Evolutionary conservation across 2,329 filamentous ascomycete species (phyloP), one percentile per base, ranked within the genome.

Genomic region (Phyllosticta capitalensis): DNA sequence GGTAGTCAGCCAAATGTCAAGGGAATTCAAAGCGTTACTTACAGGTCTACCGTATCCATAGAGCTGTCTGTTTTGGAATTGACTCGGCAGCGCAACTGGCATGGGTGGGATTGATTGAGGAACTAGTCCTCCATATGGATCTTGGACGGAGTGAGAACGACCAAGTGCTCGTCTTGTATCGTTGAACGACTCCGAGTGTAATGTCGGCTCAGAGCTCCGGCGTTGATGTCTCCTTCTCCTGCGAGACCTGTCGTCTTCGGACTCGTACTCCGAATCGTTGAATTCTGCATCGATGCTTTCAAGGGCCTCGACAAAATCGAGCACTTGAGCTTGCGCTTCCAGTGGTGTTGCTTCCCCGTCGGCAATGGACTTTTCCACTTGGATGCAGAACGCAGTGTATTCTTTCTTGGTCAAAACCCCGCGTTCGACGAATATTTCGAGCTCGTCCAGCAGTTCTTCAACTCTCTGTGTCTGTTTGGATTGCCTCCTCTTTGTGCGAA

Each of bases 371-470:
- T 59, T 52, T 30, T 59, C 56, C 20, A 59, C 56, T 20, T 54
- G 38, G n/a, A 22, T 10, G 38, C 56, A 59, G 19, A 59, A 59
- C 19, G 56, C 30, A 9, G 53, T 59, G 51, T 51, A 59, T 17
- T 59, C 56, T n/a, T 52, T 52, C 56, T 50, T 59, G 22, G 56
- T 59, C 56, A 59, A 38, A 26, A 59, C 56, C 17, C 56, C 56
- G 12, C 54, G 51, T 19, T 54, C 51, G 22, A 59, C 56, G 19
- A 59, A 59, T 3, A 38, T 45, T 24, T 59, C 56, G 30, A 59
- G 53, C 14, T 59, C 56, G 10, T 59, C 56, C 26, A 59, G 51
- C 24, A 59, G 56, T 4, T 59, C 51, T 26, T 59, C 56, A 7
- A 59, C 56, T 9, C 54, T 52, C 26, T 54, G 53, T 22, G 51